A percentile compares a stretch with the other conserved stretches of the same genome.
These are phyloP conservation scores for Galerina sulciceps DNA, from an alignment of 768 basidiomycete genomes.

Conservation along the genomic window DNA sequence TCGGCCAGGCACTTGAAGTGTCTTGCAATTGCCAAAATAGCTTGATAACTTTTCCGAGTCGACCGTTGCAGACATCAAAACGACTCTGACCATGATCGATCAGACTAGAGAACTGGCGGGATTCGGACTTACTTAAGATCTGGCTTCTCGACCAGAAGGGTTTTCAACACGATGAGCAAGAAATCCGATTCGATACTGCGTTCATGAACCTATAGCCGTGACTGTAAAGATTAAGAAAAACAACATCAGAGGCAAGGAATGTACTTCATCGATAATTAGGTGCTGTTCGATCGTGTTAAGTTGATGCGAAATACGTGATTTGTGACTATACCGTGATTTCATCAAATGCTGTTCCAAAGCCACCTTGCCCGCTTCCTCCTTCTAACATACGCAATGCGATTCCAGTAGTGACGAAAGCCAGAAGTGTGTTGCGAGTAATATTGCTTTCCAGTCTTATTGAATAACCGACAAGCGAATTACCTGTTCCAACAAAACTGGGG, in stretches of 20 bases:
- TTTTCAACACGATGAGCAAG: slow-evolving; percentile 90
- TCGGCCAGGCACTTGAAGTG: slow-evolving; percentile 88
- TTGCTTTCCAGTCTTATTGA: slow-evolving; percentile 92
- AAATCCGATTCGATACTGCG: slow-evolving; percentile 98
- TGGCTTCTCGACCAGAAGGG: slow-evolving; percentile 72
- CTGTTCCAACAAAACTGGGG: slow-evolving; percentile 75
- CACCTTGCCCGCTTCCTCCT: slow-evolving; percentile 69
- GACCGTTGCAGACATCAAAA: slow-evolving; percentile 96
- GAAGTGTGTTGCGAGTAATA: slow-evolving; percentile 74
- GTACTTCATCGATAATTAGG: slow-evolving; percentile 92
- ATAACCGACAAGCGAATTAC: slow-evolving; percentile 86
- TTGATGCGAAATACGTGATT: slow-evolving; percentile 3
- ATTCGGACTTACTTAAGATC: slow-evolving; percentile 73
- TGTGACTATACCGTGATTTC: slow-evolving; percentile 80
- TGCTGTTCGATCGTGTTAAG: slow-evolving; percentile 53
- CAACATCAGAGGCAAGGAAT: neutral
- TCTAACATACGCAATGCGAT: slow-evolving; percentile 98
- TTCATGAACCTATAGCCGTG: slow-evolving; percentile 78
- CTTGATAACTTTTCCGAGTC: slow-evolving; percentile 88
- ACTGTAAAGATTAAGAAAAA: neutral
- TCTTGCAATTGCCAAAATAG: slow-evolving; percentile 88
- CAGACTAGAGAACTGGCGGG: neutral
- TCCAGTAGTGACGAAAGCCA: slow-evolving; percentile 91
- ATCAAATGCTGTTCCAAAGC: slow-evolving; percentile 83
- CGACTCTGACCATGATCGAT: slow-evolving; percentile 55